Conservation (phyloP, 2,329 filamentous ascomycete species). For the Neofusicoccum kwambonambiense region DNA sequence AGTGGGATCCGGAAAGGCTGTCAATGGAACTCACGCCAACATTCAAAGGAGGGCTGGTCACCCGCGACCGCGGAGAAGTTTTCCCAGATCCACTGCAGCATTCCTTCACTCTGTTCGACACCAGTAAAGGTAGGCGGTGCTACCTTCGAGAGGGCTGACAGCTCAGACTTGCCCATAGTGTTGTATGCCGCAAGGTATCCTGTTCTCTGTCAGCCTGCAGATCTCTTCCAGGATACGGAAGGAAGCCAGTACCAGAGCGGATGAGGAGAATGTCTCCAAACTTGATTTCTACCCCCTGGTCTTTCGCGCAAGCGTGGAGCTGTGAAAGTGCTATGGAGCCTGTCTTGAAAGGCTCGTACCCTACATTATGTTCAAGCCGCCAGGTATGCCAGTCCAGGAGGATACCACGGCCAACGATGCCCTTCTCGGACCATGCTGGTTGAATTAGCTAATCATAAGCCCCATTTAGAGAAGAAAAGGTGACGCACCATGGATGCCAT, state of each 20-base stretch:
- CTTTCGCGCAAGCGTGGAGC: conserved; percentile 24
- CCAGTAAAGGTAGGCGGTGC: conserved; percentile 18
- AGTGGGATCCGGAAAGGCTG: background rate
- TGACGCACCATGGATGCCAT: conserved; percentile 21
- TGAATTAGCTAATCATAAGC: background rate
- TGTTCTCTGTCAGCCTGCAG: background rate
- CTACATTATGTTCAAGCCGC: conserved; percentile 21
- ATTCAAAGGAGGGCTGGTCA: conserved; percentile 63
- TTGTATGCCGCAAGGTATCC: conserved; percentile 25
- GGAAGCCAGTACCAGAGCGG: conserved; percentile 22
- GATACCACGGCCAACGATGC: conserved; percentile 57
- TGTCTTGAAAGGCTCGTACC: conserved; percentile 26
- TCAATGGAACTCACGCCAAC: conserved; percentile 39
- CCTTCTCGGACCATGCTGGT: conserved; percentile 50
- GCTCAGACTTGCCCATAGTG: conserved; percentile 14
- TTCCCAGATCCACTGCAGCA: conserved; percentile 64
- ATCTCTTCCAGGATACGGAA: background rate
- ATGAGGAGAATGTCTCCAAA: conserved; percentile 33
- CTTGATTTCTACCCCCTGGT: conserved; percentile 24
- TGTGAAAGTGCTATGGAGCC: conserved; percentile 24
- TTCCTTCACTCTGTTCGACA: conserved; percentile 37
- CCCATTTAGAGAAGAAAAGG: background rate
- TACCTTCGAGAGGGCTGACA: conserved; percentile 18
- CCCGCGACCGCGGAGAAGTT: conserved; percentile 63
- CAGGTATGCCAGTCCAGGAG: conserved; percentile 52